Conservation (phyloP, 2,329 filamentous ascomycete genomes). For the Aureobasidium sp. region DNA sequence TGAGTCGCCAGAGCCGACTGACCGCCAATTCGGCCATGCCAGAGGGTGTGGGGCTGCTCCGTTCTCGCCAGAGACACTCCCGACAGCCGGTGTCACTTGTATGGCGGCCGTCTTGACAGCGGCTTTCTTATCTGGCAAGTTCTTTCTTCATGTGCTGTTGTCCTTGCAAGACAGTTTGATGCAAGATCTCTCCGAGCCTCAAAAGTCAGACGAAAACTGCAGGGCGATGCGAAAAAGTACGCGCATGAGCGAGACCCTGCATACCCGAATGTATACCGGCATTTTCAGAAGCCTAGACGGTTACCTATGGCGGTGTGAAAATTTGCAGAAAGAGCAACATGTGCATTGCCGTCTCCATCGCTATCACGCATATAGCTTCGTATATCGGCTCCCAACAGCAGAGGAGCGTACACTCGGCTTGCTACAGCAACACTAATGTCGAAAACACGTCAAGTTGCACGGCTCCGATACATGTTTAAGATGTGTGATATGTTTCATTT, state of each 20-base stretch:
- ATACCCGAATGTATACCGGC: not conserved
- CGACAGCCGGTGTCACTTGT: not conserved
- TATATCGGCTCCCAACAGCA: not conserved
- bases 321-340: not conserved
- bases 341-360: not conserved
- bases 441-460: not conserved
- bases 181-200: not conserved
- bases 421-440: not conserved
- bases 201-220: not conserved
- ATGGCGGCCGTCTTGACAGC: not conserved
- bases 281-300: conserved; percentile 7
- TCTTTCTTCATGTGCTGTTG: not conserved
- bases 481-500: not conserved
- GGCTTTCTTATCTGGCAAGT: not conserved
- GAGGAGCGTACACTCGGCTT: not conserved
- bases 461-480: not conserved
- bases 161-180: not conserved
- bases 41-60: conserved; percentile 2
- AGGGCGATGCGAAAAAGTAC: not conserved
- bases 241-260: conserved; percentile 8
- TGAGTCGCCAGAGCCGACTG: not conserved
- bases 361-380: not conserved
- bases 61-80: not conserved
- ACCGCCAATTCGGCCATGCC: not conserved
- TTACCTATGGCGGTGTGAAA: conserved; percentile 7